Conservation (phyloP, 108 stramenopile species). For the Discostella stelligeroides region DNA sequence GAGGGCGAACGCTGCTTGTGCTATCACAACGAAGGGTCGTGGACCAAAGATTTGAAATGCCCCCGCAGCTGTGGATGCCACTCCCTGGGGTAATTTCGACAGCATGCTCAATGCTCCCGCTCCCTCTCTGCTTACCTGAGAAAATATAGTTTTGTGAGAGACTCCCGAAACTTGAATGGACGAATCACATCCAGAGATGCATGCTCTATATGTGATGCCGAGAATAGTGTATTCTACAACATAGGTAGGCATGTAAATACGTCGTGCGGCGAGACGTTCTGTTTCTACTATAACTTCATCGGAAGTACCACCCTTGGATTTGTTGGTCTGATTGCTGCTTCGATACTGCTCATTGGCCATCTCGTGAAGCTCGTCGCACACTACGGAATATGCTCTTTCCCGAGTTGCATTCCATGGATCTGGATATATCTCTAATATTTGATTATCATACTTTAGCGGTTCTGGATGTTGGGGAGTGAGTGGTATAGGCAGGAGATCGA, state of each 20-base stretch:
- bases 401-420: conserved; percentile 88
- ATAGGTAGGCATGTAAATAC: conserved; percentile 85
- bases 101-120: conserved; percentile 37
- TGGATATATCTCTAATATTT: conserved; percentile 57
- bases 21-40: conserved; percentile 32
- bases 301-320: conserved; percentile 1
- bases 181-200: conserved; percentile 75
- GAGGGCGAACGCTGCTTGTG: conserved; percentile 17
- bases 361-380: conserved; percentile 63
- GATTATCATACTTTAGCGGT: conserved; percentile 45
- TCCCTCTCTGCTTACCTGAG: conserved; percentile 14
- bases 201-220: conserved; percentile 72
- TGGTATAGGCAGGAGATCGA: neutral
- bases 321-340: neutral
- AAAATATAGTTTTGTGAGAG: conserved; percentile 55
- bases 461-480: conserved; percentile 11
- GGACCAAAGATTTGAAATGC: conserved; percentile 43
- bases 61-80: conserved; percentile 26
- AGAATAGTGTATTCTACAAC: conserved; percentile 74
- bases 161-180: conserved; percentile 69
- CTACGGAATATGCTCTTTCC: conserved; percentile 58
- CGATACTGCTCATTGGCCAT: conserved; percentile 49
- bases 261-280: conserved; percentile 63
- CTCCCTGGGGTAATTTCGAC: conserved; percentile 21
- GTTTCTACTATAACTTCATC: conserved; percentile 55